Conservation (phyloP, 768 basidiomycete species). For the Hydnum rufescens region DNA sequence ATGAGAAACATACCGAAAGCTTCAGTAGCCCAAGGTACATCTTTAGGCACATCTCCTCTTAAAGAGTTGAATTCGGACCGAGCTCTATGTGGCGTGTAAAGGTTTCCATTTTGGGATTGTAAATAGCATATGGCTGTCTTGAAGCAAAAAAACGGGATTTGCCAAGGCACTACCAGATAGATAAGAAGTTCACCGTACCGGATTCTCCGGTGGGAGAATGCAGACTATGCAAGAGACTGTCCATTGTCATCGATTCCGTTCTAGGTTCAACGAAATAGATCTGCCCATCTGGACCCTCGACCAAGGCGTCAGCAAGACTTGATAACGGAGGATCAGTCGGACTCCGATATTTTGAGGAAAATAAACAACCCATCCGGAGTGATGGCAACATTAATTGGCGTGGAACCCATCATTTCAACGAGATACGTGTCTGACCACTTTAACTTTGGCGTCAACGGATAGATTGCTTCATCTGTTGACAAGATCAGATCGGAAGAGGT, state of each 20-base stretch:
- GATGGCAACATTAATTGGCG: conserved; percentile 46
- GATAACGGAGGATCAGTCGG: neutral
- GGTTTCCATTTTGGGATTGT: conserved; percentile 84
- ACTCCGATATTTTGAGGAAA: neutral
- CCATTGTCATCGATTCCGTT: conserved; percentile 45
- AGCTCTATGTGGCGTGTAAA: conserved; percentile 29
- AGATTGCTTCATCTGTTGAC: neutral
- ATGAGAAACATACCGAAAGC: conserved; percentile 41
- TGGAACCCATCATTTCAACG: conserved; percentile 30
- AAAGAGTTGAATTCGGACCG: conserved; percentile 43
- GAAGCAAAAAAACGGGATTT: conserved; percentile 2
- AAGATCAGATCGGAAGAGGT: neutral
- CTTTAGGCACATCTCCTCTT: conserved; percentile 42
- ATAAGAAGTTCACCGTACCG: too few species aligned
- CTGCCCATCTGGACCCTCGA: conserved; percentile 28
- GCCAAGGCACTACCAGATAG: too few species aligned
- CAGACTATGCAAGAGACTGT: neutral
- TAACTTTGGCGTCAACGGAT: conserved; percentile 17
- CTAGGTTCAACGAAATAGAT: conserved; percentile 62
- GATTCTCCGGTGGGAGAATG: too few species aligned
- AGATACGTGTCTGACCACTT: conserved; percentile 56
- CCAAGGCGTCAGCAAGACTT: conserved; percentile 63
- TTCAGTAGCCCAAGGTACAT: conserved; percentile 56
- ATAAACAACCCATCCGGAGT: conserved; percentile 60
- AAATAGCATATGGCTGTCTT: conserved; percentile 44